Evolutionary conservation across 2,329 filamentous ascomycete species (phyloP).

Genomic region (Diaporthe vaccinii): DNA sequence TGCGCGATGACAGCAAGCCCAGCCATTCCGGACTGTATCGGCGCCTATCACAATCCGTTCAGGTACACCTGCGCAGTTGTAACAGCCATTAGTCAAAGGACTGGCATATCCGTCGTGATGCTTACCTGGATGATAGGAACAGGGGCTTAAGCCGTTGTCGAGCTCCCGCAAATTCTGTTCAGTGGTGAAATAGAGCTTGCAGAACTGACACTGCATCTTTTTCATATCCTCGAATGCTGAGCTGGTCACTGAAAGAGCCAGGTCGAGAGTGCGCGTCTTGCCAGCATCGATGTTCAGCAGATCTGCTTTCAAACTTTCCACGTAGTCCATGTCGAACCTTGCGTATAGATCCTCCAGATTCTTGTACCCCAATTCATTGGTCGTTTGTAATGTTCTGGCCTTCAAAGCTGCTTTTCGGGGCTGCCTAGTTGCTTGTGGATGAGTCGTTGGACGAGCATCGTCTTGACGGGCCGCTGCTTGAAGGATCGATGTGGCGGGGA

Average conservation of each 20-base stretch:
- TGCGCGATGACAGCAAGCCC: background rate
- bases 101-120: fast-evolving
- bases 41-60: fast-evolving
- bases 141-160: background rate
- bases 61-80: background rate
- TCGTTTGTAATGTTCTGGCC: background rate
- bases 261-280: fast-evolving
- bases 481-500: fast-evolving
- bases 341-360: background rate
- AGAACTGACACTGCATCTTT: background rate
- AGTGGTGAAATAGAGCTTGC: background rate
- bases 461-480: background rate
- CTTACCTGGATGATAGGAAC: slow-evolving; percentile 8
- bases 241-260: too few relatives aligned
- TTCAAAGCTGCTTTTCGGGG: too few relatives aligned
- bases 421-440: background rate
- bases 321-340: background rate
- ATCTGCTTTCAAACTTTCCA: background rate
- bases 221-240: background rate
- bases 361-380: background rate
- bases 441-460: background rate
- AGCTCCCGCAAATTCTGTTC: background rate
- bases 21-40: background rate
- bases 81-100: background rate
- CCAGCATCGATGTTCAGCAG: fast-evolving